Evolutionary conservation across 2,329 filamentous ascomycete genomes (phyloP), one percentile per base, ranked within the genome.

Genomic region (Cercospora sesami): DNA sequence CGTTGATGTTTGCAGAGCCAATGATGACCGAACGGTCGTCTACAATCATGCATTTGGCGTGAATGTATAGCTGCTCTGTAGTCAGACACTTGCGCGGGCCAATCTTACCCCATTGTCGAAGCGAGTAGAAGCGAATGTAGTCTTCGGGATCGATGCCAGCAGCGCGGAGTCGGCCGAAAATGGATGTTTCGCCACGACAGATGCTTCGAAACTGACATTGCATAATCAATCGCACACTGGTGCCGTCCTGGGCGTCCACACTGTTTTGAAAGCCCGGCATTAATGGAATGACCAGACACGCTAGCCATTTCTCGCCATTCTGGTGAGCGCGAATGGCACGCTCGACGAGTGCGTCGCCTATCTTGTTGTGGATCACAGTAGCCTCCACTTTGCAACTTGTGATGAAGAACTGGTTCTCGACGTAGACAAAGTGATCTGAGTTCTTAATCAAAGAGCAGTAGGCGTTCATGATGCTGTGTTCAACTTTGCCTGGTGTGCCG

Each of bases 231-330:
- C 95, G 90, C 51, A 99, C 91, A 80, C 94, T 97, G 39, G 92
- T 97, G 48, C 95, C 95, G 73, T 97, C 94, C 74, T 95, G 92
- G 72, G 93, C 90, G 73, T 97, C 93, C 21, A 99, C 94, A 0
- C 93, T 96, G 76, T 96, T 97, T 80, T 98, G 94, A 81, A 98
- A 99, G 2, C 95, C 95, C n/a, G 95, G 95, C 89, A 99, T 96
- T 33, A 99, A 84, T 1, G 95, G 95, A 68, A 99, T 96, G 69
- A 98, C 81, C 71, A 98, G 91, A 68, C 93, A 90, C 45, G 91
- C 93, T 71, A 92, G 90, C 95, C 95, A 99, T 64, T 93, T 89
- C 78, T 98, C 93, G 60, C 90, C 88, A 39, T 96, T 92, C 73
- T 90, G 86, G 73, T 93, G 86, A 0, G 95, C 95, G 67, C 92